Percentiles rank a stretch among this genome's conserved stretches.
Conservation (phyloP, 2,329 filamentous ascomycete species). For the Lasiodiplodia sp. region DNA sequence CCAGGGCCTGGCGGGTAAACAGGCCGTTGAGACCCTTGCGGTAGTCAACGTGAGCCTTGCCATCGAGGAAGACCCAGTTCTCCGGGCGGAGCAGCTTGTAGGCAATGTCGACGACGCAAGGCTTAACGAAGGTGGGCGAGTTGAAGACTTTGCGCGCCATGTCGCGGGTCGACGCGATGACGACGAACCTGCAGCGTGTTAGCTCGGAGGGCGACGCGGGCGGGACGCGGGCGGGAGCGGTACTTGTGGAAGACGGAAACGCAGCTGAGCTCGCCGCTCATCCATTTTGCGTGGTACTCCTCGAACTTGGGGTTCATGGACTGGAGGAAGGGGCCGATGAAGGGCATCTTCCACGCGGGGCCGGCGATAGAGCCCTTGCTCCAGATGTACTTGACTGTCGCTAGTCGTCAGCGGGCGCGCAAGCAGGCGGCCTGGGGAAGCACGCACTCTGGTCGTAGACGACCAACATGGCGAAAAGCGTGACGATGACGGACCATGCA, state of each 20-base stretch:
- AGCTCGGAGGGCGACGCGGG: not conserved
- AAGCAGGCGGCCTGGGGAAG: not conserved
- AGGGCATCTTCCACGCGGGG: slow-evolving; percentile 57
- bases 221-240: not conserved
- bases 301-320: slow-evolving; percentile 92
- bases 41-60: slow-evolving; percentile 93
- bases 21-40: slow-evolving; percentile 94
- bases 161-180: slow-evolving; percentile 93
- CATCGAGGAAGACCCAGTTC: slow-evolving; percentile 98
- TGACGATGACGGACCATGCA: slow-evolving; percentile 66
- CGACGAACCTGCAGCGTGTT: slow-evolving; percentile 76
- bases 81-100: slow-evolving; percentile 89
- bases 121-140: slow-evolving; percentile 89
- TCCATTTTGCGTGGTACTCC: slow-evolving; percentile 91
- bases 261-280: slow-evolving; percentile 88
- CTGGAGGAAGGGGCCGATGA: slow-evolving; percentile 89
- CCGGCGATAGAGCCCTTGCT: slow-evolving; percentile 56
- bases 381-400: slow-evolving; percentile 54
- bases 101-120: slow-evolving; percentile 93
- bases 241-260: slow-evolving; percentile 99
- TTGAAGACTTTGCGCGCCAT: slow-evolving; percentile 98
- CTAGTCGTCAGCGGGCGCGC: slow-evolving; percentile 32
- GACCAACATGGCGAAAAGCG: slow-evolving; percentile 73
- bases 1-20: slow-evolving; percentile 90
- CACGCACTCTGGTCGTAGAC: slow-evolving; percentile 89